Evolutionary conservation across 768 basidiomycete species (phyloP), one percentile per base, ranked within the genome.

Genomic region (Lentinula detonsa): DNA sequence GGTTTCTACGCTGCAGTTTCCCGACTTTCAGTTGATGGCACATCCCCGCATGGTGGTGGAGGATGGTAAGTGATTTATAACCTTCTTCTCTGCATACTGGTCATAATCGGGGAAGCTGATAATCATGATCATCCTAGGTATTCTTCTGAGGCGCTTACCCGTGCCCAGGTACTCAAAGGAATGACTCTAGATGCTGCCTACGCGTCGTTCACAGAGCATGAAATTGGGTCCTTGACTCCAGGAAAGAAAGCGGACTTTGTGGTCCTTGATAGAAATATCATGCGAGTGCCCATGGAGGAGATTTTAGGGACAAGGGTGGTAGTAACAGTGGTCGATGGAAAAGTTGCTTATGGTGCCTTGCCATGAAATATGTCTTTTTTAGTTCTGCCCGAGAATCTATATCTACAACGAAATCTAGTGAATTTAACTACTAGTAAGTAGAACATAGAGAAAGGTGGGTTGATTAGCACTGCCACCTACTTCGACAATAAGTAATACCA

Each of bases 161-260:
- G 94, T 4, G 76, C 78, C 15, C 87, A 98, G 71, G 91, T 95
- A 0, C 76, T 98, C 33, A 90, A 88, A 71, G 91, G 95, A 10
- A 93, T 95, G 89, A 96, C 95, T 0, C 75, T 90, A 34, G 92
- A 93, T 64, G 86, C 93, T 0, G 95, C 95, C 1, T 94, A 92
- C 65, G 95, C 95, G 0, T 84, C 90, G 0, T 95, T 95, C 67
- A 75, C 85, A 1, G 92, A 94, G 68, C 70, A 82, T 16, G 75
- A 76, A 5, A 74, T 87, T 1, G 95, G 95, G 1, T 90, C 88
- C 0, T 80, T 98, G 37, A 75, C 74, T 1, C 74, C 80, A 0
- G 93, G 94, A 3, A 94, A 93, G 71, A 84, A 85, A 64, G 95
- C 94, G 2, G 95, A 98, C 71, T 93, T 90, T 65, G 90, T 95